Conservation (phyloP, 2,329 filamentous ascomycete genomes). For the Alternaria triticina region DNA sequence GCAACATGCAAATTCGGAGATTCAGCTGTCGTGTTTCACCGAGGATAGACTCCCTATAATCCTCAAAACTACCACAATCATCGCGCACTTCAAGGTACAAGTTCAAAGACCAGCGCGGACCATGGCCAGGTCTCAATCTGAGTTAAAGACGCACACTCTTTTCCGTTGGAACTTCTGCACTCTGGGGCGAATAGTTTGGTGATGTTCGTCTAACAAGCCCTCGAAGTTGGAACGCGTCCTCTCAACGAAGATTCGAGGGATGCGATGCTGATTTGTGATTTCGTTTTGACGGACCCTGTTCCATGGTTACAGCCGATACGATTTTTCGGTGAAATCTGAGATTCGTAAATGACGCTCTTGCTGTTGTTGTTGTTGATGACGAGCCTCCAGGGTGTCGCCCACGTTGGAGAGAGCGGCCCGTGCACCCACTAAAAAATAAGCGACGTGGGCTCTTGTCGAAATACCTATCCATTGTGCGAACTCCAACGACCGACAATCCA, state of each 20-base stretch:
- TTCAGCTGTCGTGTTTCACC: neutral
- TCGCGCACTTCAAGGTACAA: neutral
- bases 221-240: neutral
- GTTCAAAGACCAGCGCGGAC: neutral
- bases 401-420: neutral
- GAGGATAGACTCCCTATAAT: neutral
- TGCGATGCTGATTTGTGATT: neutral
- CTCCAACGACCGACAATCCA: slow-evolving; percentile 17
- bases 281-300: neutral
- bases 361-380: neutral
- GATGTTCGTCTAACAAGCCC: neutral
- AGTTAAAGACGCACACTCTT: neutral
- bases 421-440: slow-evolving; percentile 1
- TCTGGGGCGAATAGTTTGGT: neutral
- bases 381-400: neutral
- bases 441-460: neutral
- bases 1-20: neutral
- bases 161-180: neutral
- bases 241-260: neutral
- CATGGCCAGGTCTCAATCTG: neutral
- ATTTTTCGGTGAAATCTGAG: neutral
- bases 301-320: neutral
- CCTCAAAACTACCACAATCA: neutral
- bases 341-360: neutral
- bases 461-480: neutral